These are phyloP conservation scores for Pythium dissimile DNA, from an alignment of 352 stramenopile genomes.

Conservation along the genomic window DNA sequence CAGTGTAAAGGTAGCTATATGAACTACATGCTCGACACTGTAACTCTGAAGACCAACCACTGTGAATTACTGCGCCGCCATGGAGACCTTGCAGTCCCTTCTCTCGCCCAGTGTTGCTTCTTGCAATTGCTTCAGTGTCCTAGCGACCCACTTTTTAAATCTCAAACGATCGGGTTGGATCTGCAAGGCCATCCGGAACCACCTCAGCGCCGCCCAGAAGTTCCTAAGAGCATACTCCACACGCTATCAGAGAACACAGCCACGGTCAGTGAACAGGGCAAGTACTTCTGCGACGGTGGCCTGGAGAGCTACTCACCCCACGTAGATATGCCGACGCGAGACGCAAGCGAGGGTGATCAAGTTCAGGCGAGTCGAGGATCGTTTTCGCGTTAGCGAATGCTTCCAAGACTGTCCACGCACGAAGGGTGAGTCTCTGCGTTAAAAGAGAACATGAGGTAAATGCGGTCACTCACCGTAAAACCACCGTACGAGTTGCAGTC, in stretches of 20 bases:
- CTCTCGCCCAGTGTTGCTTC: not conserved
- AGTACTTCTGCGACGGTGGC: too few relatives aligned
- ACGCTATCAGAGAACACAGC: slow-evolving; percentile 40
- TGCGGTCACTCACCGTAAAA: slow-evolving; percentile 49
- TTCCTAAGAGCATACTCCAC: slow-evolving; percentile 27
- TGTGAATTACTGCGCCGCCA: slow-evolving; percentile 12
- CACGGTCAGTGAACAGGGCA: too few relatives aligned
- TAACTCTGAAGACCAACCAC: slow-evolving; percentile 10
- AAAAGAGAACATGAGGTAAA: not conserved
- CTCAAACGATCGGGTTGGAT: slow-evolving; percentile 41
- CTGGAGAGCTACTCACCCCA: too few relatives aligned
- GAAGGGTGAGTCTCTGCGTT: not conserved
- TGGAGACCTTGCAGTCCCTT: too few relatives aligned
- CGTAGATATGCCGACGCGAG: slow-evolving; percentile 35
- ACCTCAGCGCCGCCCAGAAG: slow-evolving; percentile 41
- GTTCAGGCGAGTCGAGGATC: not conserved
- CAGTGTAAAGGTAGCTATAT: slow-evolving; percentile 8
- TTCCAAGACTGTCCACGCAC: slow-evolving; percentile 1
- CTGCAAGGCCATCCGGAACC: slow-evolving; percentile 42
- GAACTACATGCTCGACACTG: not conserved
- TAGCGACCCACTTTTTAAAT: slow-evolving; percentile 43
- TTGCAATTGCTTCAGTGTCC: slow-evolving; percentile 42
- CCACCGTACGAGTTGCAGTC: slow-evolving; percentile 64
- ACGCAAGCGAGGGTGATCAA: not conserved
- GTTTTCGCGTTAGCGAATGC: not conserved